Evolutionary conservation across 2,329 filamentous ascomycete genomes (phyloP).

Genomic region (Penicillium sp.): DNA sequence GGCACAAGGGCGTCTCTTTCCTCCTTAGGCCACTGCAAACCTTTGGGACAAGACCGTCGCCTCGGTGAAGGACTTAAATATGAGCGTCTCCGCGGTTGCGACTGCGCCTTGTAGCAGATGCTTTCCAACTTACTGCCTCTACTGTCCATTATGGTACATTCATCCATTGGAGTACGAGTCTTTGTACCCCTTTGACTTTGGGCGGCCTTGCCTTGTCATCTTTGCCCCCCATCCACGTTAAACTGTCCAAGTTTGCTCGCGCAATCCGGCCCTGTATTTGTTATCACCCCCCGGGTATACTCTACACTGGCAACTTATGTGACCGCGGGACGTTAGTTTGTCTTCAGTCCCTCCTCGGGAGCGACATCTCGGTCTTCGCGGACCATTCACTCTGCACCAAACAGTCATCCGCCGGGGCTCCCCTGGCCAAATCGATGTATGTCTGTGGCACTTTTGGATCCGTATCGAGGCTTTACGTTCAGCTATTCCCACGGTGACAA

Average conservation of each 20-base stretch:
- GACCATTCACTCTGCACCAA: slow-evolving; percentile 7
- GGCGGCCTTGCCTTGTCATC: slow-evolving; percentile 1
- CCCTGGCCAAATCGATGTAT: slow-evolving; percentile 74
- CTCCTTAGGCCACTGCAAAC: slow-evolving; percentile 9
- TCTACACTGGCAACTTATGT: slow-evolving; percentile 16
- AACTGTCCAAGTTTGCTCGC: not conserved
- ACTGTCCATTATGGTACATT: slow-evolving; percentile 3
- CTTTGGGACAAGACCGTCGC: slow-evolving; percentile 1
- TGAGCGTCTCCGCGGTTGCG: slow-evolving; percentile 1
- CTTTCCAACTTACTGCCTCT: slow-evolving; percentile 1
- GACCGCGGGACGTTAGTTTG: slow-evolving; percentile 1
- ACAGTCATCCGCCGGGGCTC: slow-evolving; percentile 55
- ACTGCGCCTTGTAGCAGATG: no score
- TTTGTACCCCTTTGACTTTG: slow-evolving; percentile 5
- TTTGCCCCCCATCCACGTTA: not conserved
- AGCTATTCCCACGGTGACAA: slow-evolving; percentile 62
- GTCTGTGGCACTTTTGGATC: slow-evolving; percentile 69
- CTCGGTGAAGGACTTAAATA: slow-evolving; percentile 15
- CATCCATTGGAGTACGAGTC: slow-evolving; percentile 5
- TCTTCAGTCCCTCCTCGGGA: slow-evolving; percentile 5
- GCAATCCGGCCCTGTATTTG: not conserved
- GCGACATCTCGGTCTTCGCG: not conserved
- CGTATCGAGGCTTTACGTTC: slow-evolving; percentile 75
- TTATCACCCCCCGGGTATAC: no score
- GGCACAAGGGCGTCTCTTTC: slow-evolving; percentile 9